These are phyloP conservation scores for Phaeodactylum tricornutum DNA, from an alignment of 108 stramenopile genomes.

Conservation along the genomic window DNA sequence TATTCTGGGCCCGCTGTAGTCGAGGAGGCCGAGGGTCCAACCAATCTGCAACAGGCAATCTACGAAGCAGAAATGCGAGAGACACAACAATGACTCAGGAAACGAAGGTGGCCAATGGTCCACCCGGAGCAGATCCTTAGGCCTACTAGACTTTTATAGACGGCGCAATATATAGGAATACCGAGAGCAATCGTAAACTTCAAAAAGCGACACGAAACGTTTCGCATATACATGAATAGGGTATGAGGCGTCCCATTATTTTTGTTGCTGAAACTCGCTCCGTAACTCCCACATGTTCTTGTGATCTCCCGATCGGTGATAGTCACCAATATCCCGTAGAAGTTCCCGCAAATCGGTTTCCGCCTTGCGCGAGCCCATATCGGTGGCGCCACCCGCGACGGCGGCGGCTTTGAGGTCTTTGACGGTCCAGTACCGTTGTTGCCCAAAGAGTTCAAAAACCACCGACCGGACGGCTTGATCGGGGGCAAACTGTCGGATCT, in stretches of 20 bases:
- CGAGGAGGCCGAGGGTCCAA: slow-evolving; percentile 1
- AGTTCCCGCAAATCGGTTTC: slow-evolving; percentile 70
- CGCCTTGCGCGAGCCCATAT: slow-evolving; percentile 11
- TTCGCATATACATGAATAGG: too few relatives aligned
- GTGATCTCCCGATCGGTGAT: slow-evolving; percentile 71
- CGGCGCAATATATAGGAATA: not conserved
- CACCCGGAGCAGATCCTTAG: not conserved
- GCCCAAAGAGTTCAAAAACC: slow-evolving; percentile 68
- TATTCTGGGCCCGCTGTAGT: slow-evolving; percentile 26
- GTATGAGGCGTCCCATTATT: too few relatives aligned
- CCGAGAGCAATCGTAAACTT: not conserved
- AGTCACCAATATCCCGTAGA: slow-evolving; percentile 63
- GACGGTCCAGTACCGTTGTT: slow-evolving; percentile 60
- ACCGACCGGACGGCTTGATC: slow-evolving; percentile 46
- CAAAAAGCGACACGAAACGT: too few relatives aligned
- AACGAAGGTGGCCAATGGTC: not conserved
- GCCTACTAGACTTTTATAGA: not conserved
- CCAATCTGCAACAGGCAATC: not conserved
- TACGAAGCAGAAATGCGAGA: not conserved
- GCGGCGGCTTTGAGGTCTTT: slow-evolving; percentile 52
- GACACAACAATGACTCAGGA: not conserved
- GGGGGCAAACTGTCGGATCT: slow-evolving; percentile 33
- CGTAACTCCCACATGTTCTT: slow-evolving; percentile 54
- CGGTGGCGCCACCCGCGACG: slow-evolving; percentile 5
- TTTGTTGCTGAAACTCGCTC: slow-evolving; percentile 30